Evolutionary conservation across 805 yeast genomes (phyloP).

Genomic region (Yamadazyma endophytica): DNA sequence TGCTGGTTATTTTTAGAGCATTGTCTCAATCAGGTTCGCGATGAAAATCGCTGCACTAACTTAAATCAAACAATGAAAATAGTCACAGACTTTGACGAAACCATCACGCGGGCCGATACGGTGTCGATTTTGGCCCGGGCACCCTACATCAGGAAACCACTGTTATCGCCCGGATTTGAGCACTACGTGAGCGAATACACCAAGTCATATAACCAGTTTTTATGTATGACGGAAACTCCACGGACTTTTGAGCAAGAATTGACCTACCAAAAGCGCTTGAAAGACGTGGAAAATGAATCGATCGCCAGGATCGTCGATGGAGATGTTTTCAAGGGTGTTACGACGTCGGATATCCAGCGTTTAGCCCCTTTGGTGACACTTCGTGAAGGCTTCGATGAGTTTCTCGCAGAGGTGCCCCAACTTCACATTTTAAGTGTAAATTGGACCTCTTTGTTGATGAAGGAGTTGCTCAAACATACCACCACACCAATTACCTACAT

Average conservation of each 20-base stretch:
- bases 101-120: constrained; percentile 55
- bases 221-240: too few species aligned
- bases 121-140: constrained; percentile 47
- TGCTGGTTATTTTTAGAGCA: too few species aligned
- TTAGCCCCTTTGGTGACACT: too few species aligned
- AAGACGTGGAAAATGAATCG: constrained; percentile 45
- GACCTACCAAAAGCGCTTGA: constrained; percentile 42
- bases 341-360: constrained; percentile 17
- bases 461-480: constrained; percentile 21
- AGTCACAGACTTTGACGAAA: constrained; percentile 66
- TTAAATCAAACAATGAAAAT: too few species aligned
- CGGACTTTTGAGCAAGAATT: too few species aligned
- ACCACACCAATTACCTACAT: too few species aligned
- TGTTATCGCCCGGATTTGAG: constrained; percentile 40
- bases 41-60: too few species aligned
- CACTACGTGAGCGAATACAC: constrained; percentile 35
- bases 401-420: too few species aligned
- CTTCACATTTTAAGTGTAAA: constrained; percentile 56
- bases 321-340: constrained; percentile 41
- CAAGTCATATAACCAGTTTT: constrained; percentile 27
- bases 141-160: constrained; percentile 38
- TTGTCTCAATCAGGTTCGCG: too few species aligned
- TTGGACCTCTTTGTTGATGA: constrained; percentile 54
- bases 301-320: constrained; percentile 36
- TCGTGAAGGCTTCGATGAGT: too few species aligned